Conservation (phyloP, 345 rosid species). For the Arabis alpina region DNA sequence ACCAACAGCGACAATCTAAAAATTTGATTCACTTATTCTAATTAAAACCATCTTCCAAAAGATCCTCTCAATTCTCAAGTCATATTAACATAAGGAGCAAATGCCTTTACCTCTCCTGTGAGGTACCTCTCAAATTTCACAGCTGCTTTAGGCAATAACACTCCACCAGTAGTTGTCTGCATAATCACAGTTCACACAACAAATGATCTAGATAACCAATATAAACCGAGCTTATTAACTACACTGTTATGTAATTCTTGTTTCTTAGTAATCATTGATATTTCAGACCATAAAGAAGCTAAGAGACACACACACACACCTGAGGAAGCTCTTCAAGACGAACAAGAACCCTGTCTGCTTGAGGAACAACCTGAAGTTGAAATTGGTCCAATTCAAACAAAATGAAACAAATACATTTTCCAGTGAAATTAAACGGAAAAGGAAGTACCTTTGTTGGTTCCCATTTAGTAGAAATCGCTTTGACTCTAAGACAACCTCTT, state of each 20-base stretch:
- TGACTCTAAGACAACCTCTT: slow-evolving; percentile 58
- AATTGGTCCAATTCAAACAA: not conserved
- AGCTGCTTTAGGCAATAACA: slow-evolving; percentile 88
- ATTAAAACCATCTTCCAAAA: slow-evolving; percentile 11
- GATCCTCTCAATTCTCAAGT: slow-evolving; percentile 1
- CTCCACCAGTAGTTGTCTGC: slow-evolving; percentile 91
- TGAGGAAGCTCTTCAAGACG: slow-evolving; percentile 81
- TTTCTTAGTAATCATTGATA: slow-evolving; percentile 5
- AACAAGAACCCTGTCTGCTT: slow-evolving; percentile 88
- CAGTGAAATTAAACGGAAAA: not conserved
- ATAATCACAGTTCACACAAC: slow-evolving; percentile 30
- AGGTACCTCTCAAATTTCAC: slow-evolving; percentile 87
- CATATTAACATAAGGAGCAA: slow-evolving; percentile 5
- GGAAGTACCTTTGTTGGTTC: slow-evolving; percentile 73
- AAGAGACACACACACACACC: slow-evolving; percentile 44
- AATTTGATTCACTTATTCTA: not conserved
- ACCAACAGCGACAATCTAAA: slow-evolving; percentile 78
- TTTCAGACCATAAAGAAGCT: slow-evolving; percentile 12
- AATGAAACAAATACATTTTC: not conserved
- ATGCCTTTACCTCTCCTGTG: slow-evolving; percentile 72
- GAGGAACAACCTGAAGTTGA: slow-evolving; percentile 79
- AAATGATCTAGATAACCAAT: not conserved
- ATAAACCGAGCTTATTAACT: not conserved
- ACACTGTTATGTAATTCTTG: not conserved
- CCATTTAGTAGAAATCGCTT: slow-evolving; percentile 72